Evolutionary conservation across 495 filamentous ascomycete species (phyloP).

Genomic region (Penicillium paxilli): DNA sequence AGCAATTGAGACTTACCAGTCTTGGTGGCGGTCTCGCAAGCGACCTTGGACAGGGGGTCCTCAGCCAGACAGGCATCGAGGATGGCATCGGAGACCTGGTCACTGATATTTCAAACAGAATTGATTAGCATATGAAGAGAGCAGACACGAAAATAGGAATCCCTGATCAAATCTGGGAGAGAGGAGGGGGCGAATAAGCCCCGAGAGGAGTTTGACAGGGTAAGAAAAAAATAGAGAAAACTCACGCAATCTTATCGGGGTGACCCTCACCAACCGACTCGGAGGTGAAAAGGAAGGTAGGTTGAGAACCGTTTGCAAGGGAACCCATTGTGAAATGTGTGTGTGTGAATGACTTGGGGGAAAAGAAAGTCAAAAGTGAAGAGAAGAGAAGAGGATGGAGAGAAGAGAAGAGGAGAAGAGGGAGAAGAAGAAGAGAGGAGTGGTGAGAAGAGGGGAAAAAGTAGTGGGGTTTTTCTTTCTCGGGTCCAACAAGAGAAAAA

Average conservation of each 20-base stretch:
- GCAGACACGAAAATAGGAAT: neutral
- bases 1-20: constrained; percentile 59
- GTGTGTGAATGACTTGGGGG: constrained; percentile 12
- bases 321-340: constrained; percentile 57
- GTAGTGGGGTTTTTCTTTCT: constrained; percentile 27
- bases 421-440: constrained; percentile 8
- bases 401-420: constrained; percentile 16
- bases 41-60: constrained; percentile 96
- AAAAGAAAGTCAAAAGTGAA: constrained; percentile 16
- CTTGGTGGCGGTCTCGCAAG: constrained; percentile 99
- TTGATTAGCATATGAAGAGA: constrained; percentile 13
- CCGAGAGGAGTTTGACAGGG: neutral
- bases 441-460: constrained; percentile 20
- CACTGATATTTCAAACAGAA: constrained; percentile 46
- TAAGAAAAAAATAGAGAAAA: constrained; percentile 16
- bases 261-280: constrained; percentile 98
- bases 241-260: constrained; percentile 92
- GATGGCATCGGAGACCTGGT: constrained; percentile 97
- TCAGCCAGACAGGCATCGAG: constrained; percentile 95
- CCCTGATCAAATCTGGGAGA: too few species aligned
- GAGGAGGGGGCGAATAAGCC: neutral
- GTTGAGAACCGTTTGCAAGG: constrained; percentile 56
- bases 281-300: constrained; percentile 97
- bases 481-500: constrained; percentile 9
- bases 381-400: constrained; percentile 20